Base-by-base conservation (phyloP, 345 rosid genomes). In the Populus pruinosa region DNA sequence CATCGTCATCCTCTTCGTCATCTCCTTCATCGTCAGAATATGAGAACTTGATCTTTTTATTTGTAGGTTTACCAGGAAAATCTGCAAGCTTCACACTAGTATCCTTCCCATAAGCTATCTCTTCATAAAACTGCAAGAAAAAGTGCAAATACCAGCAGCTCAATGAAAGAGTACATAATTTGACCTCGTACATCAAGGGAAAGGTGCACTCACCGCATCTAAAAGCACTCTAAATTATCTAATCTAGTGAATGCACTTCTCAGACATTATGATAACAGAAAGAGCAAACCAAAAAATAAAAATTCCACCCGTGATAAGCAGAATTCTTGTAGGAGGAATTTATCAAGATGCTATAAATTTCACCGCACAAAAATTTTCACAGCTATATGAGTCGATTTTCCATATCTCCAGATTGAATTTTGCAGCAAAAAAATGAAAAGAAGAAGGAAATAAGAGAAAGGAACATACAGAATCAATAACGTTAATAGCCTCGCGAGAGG, bases 381-480 rank as follows among this genome's bases (percentile, higher is more conserved):
- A 23, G 0, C 64, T 13, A 47, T 47, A 23, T 9, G 64, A 59
- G 1, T 59, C 64, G 29, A 59, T 23, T 59, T 59, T n/a, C 64
- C 5, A 59, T n/a, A n/a, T n/a, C 27, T 59, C 64, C 64, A 23
- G 64, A 14, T 10, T 23, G 64, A 23, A 23, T 59, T 59, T 59
- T n/a, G 63, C 8, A 77, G 47, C 21, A 68, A 65, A 29, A 29
- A 20, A 7, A 71, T 14, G 3, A 21, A 56, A 67, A 16, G 43
- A 18, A 25, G 31, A 44, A 25, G n/a, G 17, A 44, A 3, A 4
- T 5, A 77, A 73, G 71, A 5, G 6, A 50, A 35, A 29, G 71
- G n/a, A 67, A 44, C 87, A 80, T 84, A 95, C 99, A 80, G 97
- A 85, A 78, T 93, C 99, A 66, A 95, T 85, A 84, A 93, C 96